Evolutionary conservation across 176 grass and related monocot species (phyloP).

Genomic region (Musa itinerans): DNA sequence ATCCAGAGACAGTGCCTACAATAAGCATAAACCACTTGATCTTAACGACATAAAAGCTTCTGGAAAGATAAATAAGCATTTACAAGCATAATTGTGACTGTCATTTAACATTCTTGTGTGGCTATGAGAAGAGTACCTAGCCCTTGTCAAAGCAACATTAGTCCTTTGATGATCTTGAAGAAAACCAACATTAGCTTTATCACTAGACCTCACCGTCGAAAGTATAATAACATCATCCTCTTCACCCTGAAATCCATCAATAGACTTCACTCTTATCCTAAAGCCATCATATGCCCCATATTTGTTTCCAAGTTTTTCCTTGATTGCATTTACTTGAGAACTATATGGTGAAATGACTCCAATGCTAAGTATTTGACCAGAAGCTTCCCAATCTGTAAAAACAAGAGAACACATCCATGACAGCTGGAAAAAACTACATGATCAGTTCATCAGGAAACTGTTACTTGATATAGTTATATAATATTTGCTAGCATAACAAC

Average conservation of each 20-base stretch:
- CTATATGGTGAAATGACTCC: conserved; percentile 68
- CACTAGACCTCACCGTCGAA: conserved; percentile 62
- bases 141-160: conserved; percentile 86
- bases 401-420: background rate
- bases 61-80: background rate
- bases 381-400: conserved; percentile 38
- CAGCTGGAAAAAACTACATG: background rate
- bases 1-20: conserved; percentile 88
- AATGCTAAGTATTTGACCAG: conserved; percentile 29
- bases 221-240: conserved; percentile 80
- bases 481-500: too few relatives aligned
- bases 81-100: background rate
- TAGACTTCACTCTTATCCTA: conserved; percentile 52
- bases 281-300: conserved; percentile 35
- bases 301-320: conserved; percentile 37
- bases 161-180: conserved; percentile 49
- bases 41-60: background rate
- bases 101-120: background rate
- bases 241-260: conserved; percentile 82
- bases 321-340: conserved; percentile 52
- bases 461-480: too few relatives aligned
- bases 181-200: conserved; percentile 49
- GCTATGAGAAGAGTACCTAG: conserved; percentile 33
- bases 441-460: too few relatives aligned
- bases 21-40: background rate